phyloP scores from a whole-genome alignment of 31 red algal species.

The Asparagopsis taxiformis region DNA sequence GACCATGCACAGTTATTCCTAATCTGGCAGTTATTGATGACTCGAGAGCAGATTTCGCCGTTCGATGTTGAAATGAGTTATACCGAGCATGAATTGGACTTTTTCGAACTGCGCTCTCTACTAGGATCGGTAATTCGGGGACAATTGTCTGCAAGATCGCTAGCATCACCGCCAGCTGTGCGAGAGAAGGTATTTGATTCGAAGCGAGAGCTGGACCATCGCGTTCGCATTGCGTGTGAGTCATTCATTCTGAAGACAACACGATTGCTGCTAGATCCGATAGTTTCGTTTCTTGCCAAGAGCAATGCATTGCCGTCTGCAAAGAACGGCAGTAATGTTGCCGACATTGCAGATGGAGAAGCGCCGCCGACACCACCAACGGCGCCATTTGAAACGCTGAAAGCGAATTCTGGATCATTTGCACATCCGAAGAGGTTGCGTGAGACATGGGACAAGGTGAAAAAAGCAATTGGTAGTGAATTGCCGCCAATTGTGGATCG shows the following conservation, averaged over 20 bases:
- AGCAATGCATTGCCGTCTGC: constrained; percentile 57
- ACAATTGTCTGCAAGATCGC: constrained; percentile 60
- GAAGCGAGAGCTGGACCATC: constrained; percentile 57
- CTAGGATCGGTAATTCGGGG: constrained; percentile 74
- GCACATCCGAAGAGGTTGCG: constrained; percentile 48
- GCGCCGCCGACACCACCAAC: constrained; percentile 16
- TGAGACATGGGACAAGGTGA: constrained; percentile 55
- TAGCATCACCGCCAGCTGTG: constrained; percentile 55
- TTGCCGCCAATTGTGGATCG: constrained; percentile 39
- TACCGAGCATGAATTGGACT: constrained; percentile 76
- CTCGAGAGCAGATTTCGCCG: constrained; percentile 85
- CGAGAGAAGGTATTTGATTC: constrained; percentile 65
- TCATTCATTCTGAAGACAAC: constrained; percentile 76
- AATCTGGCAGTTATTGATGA: constrained; percentile 85
- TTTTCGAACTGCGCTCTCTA: constrained; percentile 73
- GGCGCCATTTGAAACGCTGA: constrained; percentile 46
- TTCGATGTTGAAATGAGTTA: constrained; percentile 92
- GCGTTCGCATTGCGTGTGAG: constrained; percentile 68
- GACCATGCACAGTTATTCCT: constrained; percentile 90
- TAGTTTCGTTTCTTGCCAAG: constrained; percentile 74
- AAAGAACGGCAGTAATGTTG: background rate
- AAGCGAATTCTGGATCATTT: constrained; percentile 53
- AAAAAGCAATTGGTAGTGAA: constrained; percentile 27
- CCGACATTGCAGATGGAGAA: constrained; percentile 2
- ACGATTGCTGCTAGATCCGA: constrained; percentile 69